phyloP scores from a whole-genome alignment of 2,329 filamentous ascomycete species.

The Colletotrichum scovillei region DNA sequence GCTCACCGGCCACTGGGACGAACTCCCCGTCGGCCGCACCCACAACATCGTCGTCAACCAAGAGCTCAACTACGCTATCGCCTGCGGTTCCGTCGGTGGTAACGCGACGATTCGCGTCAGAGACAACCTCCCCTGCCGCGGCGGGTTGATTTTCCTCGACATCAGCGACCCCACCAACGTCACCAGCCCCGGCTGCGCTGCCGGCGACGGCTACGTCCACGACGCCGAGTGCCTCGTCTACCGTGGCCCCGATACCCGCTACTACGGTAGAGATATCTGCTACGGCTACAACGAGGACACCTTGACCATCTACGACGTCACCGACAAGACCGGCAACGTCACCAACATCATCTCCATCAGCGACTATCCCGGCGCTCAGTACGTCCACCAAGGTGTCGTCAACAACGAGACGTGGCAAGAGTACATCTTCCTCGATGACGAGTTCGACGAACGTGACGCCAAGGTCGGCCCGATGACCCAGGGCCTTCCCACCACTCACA shows the following conservation, averaged over 20 bases:
- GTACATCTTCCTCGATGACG: constrained; percentile 59
- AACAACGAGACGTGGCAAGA: constrained; percentile 56
- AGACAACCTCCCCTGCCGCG: constrained; percentile 51
- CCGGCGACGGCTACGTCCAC: constrained; percentile 69
- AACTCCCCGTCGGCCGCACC: constrained; percentile 49
- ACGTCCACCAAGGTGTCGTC: constrained; percentile 67
- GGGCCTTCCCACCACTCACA: constrained; percentile 57
- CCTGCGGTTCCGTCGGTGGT: constrained; percentile 51
- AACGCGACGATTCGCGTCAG: constrained; percentile 39
- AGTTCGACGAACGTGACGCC: constrained; percentile 58
- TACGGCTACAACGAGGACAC: constrained; percentile 67
- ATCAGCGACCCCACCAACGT: constrained; percentile 64
- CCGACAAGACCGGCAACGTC: constrained; percentile 55
- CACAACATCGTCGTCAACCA: constrained; percentile 64
- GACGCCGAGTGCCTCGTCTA: constrained; percentile 70
- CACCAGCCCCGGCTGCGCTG: constrained; percentile 63
- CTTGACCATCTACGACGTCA: constrained; percentile 63
- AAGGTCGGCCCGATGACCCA: constrained; percentile 51
- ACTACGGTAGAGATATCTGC: constrained; percentile 61
- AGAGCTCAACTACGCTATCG: constrained; percentile 57
- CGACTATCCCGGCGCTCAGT: constrained; percentile 60
- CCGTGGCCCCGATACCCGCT: constrained; percentile 59
- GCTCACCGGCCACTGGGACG: constrained; percentile 53
- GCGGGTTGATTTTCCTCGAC: constrained; percentile 70
- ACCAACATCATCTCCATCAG: constrained; percentile 61